Evolutionary conservation across 192 early-diverging fungal species (phyloP), one percentile per base, ranked within the genome.

Genomic region (Cetraspora pellucida): DNA sequence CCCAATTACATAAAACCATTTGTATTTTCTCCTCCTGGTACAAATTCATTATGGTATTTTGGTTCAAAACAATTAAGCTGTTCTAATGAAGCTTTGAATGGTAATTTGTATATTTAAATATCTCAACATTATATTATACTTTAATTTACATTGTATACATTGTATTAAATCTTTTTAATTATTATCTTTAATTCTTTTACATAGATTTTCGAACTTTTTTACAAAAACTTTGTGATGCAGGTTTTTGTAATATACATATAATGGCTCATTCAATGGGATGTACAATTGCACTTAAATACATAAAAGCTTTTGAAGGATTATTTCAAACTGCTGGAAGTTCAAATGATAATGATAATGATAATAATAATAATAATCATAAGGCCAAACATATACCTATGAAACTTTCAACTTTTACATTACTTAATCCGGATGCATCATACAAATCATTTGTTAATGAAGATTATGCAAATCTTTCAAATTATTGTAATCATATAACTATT

Each of bases 1-100:
- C 82, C 82, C 0, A 64, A 75, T 13, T 83, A 83, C 25, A 81
- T 83, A 59, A 83, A 83, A 23, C 82, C 82, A 11, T 83, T 83
- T 54, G 77, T 83, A 1, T 83, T 83, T 43, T 79, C 71, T n/a
- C 80, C 79, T 73, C 71, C 82, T 1, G 77, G 79, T 2, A 75
- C 82, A 4, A 79, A 72, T 8, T 78, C 82, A n/a, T 64, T 83
- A 31, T 79, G 82, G 45, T 83, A 83, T 57, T 83, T 75, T 25
- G 80, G 31, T 8, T 79, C 75, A 5, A 80, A 83, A 50, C 16
- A 71, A 1, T 75, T 79, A 1, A 79, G 77, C 8, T 79, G 72
- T 45, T 81, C 79, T 10, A 77, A 80, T 23, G 49, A 46, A 45
- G 82, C 79, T 0, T 77, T 76, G 16, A 81, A 77, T 70, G 67